Percentiles rank a stretch among this genome's conserved stretches.
Evolutionary conservation across 495 filamentous ascomycete genomes (phyloP).

Genomic region (Talaromyces trachyspermus): DNA sequence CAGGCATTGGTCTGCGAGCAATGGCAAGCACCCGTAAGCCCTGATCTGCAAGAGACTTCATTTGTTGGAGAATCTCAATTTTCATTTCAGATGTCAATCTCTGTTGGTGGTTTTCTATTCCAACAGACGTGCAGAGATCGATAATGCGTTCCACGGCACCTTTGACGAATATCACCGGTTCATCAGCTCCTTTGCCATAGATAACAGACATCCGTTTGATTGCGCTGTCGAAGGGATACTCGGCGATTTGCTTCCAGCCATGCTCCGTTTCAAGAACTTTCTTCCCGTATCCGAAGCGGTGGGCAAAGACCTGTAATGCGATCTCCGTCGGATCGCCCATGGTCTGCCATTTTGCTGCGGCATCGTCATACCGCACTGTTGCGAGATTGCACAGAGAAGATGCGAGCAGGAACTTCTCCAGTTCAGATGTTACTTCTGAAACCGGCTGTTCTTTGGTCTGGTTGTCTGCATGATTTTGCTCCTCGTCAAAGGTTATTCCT

Average conservation of each 20-base stretch:
- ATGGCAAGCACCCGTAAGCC: conserved; percentile 79
- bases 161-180: conserved; percentile 53
- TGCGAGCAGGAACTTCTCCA: conserved; percentile 59
- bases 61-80: conserved; percentile 52
- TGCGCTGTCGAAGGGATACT: conserved; percentile 74
- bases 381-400: conserved; percentile 77
- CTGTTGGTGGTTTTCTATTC: conserved; percentile 40
- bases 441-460: conserved; percentile 13
- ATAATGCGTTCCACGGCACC: conserved; percentile 60
- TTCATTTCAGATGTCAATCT: conserved; percentile 53
- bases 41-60: conserved; percentile 60
- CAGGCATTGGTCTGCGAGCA: conserved; percentile 40
- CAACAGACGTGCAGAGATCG: conserved; percentile 47
- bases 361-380: conserved; percentile 50
- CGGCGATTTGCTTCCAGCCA: conserved; percentile 58
- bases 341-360: conserved; percentile 51
- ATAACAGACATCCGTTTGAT: conserved; percentile 83
- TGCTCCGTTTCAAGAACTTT: conserved; percentile 42
- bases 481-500: conserved; percentile 50
- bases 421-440: conserved; percentile 23
- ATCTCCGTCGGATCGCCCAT: conserved; percentile 81
- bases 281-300: conserved; percentile 58
- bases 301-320: conserved; percentile 70
- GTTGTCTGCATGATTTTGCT: conserved; percentile 25
- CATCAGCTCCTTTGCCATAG: conserved; percentile 34